Conservation (phyloP, 2,329 filamentous ascomycete genomes). For the Nemania abortiva region DNA sequence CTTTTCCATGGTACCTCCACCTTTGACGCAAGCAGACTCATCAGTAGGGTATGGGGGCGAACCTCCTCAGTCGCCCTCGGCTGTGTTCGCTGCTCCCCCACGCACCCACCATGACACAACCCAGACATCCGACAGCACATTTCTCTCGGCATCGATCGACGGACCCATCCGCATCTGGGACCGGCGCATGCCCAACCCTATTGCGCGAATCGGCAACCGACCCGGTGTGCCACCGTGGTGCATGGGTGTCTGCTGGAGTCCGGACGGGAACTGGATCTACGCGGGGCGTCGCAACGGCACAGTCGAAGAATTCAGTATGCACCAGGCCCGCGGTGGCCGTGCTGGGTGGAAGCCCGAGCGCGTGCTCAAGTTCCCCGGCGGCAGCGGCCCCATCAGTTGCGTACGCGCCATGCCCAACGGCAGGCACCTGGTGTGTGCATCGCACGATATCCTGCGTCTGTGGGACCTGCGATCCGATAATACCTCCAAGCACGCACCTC, state of each 20-base stretch:
- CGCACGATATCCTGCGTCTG: slow-evolving; percentile 90
- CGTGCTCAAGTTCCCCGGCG: slow-evolving; percentile 86
- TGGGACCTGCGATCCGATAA: slow-evolving; percentile 84
- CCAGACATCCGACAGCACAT: slow-evolving; percentile 79
- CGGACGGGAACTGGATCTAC: slow-evolving; percentile 95
- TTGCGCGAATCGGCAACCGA: slow-evolving; percentile 81
- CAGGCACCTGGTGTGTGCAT: slow-evolving; percentile 90
- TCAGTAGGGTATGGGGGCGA: slow-evolving; percentile 35
- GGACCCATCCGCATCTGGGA: slow-evolving; percentile 96
- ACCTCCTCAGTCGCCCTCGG: slow-evolving; percentile 52
- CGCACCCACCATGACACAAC: slow-evolving; percentile 63
- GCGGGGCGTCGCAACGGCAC: slow-evolving; percentile 90
- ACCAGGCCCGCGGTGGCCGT: slow-evolving; percentile 73
- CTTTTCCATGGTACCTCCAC: slow-evolving; percentile 26
- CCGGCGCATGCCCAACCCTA: slow-evolving; percentile 77
- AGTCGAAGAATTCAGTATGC: slow-evolving; percentile 93
- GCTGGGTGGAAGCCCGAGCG: slow-evolving; percentile 79
- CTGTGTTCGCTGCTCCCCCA: slow-evolving; percentile 55
- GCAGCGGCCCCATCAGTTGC: slow-evolving; percentile 89
- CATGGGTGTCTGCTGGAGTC: slow-evolving; percentile 96
- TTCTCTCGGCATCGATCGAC: slow-evolving; percentile 89
- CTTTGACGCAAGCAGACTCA: slow-evolving; percentile 31
- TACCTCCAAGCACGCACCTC: slow-evolving; percentile 77
- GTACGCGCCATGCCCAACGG: slow-evolving; percentile 93
- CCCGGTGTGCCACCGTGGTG: slow-evolving; percentile 92